These are phyloP conservation scores for Penicillium decumbens DNA, from an alignment of 2,329 filamentous ascomycete genomes.

Conservation along the genomic window DNA sequence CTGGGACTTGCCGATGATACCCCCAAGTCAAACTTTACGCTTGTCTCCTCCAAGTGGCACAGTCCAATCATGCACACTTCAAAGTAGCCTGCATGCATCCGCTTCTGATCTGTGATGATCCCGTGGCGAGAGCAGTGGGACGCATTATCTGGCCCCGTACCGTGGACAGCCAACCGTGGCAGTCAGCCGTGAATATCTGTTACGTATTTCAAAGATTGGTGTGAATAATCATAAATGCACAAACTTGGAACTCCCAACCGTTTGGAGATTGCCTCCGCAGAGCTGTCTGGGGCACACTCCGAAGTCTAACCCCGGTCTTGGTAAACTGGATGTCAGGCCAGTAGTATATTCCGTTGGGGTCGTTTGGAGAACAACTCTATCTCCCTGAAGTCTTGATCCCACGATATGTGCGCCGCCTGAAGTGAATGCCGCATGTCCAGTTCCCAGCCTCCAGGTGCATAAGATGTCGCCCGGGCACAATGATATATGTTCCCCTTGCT, in stretches of 20 bases:
- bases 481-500: background rate
- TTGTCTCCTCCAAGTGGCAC: slow-evolving; percentile 8
- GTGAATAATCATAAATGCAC: background rate
- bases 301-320: no score
- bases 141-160: background rate
- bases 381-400: background rate
- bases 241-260: background rate
- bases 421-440: background rate
- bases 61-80: slow-evolving; percentile 1
- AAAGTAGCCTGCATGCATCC: slow-evolving; percentile 9
- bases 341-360: background rate
- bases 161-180: background rate
- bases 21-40: slow-evolving; percentile 21
- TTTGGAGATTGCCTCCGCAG: no score
- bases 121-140: background rate
- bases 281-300: no score
- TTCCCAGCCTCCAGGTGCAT: background rate
- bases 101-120: slow-evolving; percentile 1
- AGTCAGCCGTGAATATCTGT: background rate
- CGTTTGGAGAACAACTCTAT: background rate
- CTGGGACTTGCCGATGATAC: slow-evolving; percentile 12
- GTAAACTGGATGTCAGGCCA: background rate
- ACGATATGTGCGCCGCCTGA: background rate
- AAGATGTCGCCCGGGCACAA: background rate
- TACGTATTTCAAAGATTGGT: background rate